Percentiles rank a stretch among this genome's conserved stretches.
Conservation (phyloP, 768 basidiomycete genomes). For the Lactifluus echinatus region DNA sequence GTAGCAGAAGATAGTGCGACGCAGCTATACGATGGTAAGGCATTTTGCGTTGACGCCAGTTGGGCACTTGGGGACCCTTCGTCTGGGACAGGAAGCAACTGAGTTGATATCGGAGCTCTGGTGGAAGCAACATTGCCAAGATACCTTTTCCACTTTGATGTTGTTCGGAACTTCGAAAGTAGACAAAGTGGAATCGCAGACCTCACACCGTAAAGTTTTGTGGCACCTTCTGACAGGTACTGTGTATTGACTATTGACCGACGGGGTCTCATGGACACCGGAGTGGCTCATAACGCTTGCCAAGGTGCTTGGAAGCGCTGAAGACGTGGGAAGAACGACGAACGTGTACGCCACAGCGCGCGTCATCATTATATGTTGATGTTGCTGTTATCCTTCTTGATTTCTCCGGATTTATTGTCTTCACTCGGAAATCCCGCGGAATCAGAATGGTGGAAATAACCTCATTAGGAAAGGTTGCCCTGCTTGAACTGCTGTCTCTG, state of each 20-base stretch:
- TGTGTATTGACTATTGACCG: too few relatives aligned
- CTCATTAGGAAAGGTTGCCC: too few relatives aligned
- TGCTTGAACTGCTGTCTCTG: too few relatives aligned
- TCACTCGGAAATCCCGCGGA: too few relatives aligned
- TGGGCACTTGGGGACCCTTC: not conserved
- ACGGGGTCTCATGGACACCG: not conserved
- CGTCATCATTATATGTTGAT: too few relatives aligned
- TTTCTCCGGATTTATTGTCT: too few relatives aligned
- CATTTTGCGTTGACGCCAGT: not conserved
- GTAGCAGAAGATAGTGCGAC: too few relatives aligned
- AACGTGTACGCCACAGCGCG: not conserved
- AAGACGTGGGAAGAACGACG: not conserved
- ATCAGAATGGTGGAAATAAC: too few relatives aligned
- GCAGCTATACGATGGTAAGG: not conserved
- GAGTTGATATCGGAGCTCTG: not conserved
- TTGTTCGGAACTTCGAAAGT: not conserved
- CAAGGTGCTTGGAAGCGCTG: not conserved
- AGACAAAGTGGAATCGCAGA: slow-evolving; percentile 16
- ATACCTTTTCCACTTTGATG: not conserved
- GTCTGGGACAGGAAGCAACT: too few relatives aligned
- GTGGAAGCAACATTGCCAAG: not conserved
- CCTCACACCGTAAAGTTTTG: slow-evolving; percentile 21
- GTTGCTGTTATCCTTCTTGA: too few relatives aligned
- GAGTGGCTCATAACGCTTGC: not conserved
- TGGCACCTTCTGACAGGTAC: slow-evolving; percentile 19